These are phyloP conservation scores for Hanseniaspora guilliermondii DNA, from an alignment of 805 yeast genomes.

Conservation along the genomic window DNA sequence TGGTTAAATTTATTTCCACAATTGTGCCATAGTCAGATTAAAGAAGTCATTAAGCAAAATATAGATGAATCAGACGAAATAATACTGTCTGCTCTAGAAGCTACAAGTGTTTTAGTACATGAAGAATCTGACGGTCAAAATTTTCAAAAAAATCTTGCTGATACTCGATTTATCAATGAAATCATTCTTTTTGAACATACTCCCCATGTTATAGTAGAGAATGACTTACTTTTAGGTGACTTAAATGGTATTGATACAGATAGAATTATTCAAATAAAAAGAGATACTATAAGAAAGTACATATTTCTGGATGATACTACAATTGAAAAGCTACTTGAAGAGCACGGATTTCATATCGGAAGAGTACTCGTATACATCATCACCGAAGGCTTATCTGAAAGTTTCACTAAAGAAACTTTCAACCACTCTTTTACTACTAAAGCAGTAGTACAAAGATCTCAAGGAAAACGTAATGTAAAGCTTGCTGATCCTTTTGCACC, in stretches of 20 bases:
- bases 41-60: not conserved
- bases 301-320: not conserved
- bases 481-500: not conserved
- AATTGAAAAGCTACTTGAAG: not conserved
- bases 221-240: not conserved
- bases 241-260: not conserved
- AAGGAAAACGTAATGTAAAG: not conserved
- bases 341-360: not conserved
- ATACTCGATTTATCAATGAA: not conserved
- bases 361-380: not conserved
- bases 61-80: slow-evolving; percentile 1
- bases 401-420: not conserved
- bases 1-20: slow-evolving; percentile 17
- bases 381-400: not conserved
- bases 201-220: not conserved
- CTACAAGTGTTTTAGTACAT: slow-evolving; percentile 8
- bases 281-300: not conserved
- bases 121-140: not conserved
- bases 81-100: not conserved
- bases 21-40: not conserved
- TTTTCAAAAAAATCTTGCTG: not conserved
- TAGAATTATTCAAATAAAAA: not conserved
- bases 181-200: not conserved
- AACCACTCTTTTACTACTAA: not conserved
- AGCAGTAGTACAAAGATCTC: not conserved